Conservation (phyloP, 2,329 filamentous ascomycete species). For the Fusarium sp. region DNA sequence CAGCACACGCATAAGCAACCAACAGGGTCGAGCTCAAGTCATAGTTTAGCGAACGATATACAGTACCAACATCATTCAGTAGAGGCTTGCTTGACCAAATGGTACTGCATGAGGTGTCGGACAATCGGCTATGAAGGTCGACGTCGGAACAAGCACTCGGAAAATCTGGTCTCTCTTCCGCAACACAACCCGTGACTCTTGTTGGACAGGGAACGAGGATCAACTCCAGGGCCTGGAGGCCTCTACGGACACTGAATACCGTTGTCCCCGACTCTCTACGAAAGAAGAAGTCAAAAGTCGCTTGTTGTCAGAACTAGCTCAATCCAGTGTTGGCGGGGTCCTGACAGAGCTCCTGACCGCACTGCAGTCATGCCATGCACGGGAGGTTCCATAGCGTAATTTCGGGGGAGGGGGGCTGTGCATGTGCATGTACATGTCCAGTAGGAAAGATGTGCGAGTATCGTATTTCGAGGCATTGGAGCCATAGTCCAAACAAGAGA, state of each 20-base stretch:
- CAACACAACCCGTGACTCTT: constrained; percentile 4
- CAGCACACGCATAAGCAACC: constrained; percentile 11
- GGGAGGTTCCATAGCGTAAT: constrained; percentile 23
- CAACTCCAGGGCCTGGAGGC: constrained; percentile 31
- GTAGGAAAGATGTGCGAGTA: constrained; percentile 14
- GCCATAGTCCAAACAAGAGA: constrained; percentile 25
- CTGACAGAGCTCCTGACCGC: constrained; percentile 14
- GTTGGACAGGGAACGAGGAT: constrained; percentile 1
- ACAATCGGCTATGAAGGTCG: constrained; percentile 3
- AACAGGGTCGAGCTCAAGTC: constrained; percentile 6
- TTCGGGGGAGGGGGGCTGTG: constrained; percentile 30
- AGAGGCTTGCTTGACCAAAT: not conserved
- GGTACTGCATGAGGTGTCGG: not conserved
- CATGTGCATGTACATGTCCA: constrained; percentile 15
- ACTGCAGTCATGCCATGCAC: constrained; percentile 2
- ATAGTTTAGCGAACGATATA: constrained; percentile 2
- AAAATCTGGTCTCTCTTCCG: not conserved
- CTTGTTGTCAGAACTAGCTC: constrained; percentile 32
- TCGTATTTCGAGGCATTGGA: constrained; percentile 10
- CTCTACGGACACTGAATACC: constrained; percentile 13
- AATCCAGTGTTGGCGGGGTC: constrained; percentile 23
- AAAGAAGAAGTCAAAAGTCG: constrained; percentile 10
- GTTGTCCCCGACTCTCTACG: not conserved
- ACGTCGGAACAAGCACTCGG: constrained; percentile 18
- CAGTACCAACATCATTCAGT: not conserved